Base-by-base conservation (phyloP, 2,329 filamentous ascomycete species). In the Curvularia lunata region DNA sequence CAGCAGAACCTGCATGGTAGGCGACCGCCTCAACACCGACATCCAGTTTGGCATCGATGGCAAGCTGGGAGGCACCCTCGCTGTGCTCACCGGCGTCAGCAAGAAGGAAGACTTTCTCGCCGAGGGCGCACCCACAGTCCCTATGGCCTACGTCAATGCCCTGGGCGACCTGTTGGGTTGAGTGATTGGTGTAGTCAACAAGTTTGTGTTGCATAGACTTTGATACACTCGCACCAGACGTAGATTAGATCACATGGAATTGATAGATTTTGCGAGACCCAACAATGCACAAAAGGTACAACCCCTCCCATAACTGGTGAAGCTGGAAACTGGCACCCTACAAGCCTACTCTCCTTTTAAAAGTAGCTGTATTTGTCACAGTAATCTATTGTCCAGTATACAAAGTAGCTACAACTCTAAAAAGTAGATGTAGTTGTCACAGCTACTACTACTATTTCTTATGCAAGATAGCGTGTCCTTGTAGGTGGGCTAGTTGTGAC, bases 1-100 rank as follows among this genome's bases (percentile, higher is more conserved):
- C 37, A 86, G 84, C 59, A 87, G 87, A 67, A 91, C 95, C 1
- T 98, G 95, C 79, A 99, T 99, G 95, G 86, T 99, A 42, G 95
- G 95, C 6, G 95, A 99, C 77, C 85, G 95, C 28, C 81, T 97
- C 63, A 91, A 98, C 76, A 99, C 95, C 0, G 95, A 99, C 78
- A 98, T 99, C 75, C 88, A 91, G 75, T 99, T 99, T 75, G 95
- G 95, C 3, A 85, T 97, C 62, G 89, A 98, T 74, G 94, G 94
- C 0, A 89, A 90, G 64, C 83, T 99, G 27, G 95, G 95, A 18
- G 95, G 95, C 0, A 98, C 95, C 0, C 79, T 99, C 66, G 91
- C 90, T 38, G 95, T 99, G 5, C 80, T 97, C 76, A 97, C 93
- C 0, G 95, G 95, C 16, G 94, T 99, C 16, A 88, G 85, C 70